Evolutionary conservation across 108 stramenopile species (phyloP).

Genomic region (Cyclotella choctawhatcheeana): DNA sequence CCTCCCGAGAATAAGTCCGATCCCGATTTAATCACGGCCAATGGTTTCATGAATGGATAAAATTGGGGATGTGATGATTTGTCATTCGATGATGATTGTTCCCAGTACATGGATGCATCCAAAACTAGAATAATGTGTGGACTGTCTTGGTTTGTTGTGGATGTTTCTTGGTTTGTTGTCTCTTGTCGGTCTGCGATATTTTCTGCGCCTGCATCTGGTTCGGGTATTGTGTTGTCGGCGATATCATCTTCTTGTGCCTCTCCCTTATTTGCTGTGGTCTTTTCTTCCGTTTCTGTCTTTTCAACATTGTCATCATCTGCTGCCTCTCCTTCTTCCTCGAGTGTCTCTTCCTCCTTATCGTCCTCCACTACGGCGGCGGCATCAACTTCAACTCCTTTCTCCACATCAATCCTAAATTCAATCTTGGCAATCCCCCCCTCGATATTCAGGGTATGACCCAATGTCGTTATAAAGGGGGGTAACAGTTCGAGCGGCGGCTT

Average conservation of each 20-base stretch:
- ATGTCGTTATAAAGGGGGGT: conserved; percentile 73
- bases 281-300: background rate
- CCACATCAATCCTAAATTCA: conserved; percentile 69
- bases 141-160: background rate
- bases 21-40: conserved; percentile 68
- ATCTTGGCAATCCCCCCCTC: conserved; percentile 75
- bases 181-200: background rate
- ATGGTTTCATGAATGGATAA: conserved; percentile 85
- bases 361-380: no score
- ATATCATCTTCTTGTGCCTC: background rate
- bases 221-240: background rate
- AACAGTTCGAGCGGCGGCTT: conserved; percentile 64
- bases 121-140: conserved; percentile 58
- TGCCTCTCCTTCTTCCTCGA: conserved; percentile 4
- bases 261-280: background rate
- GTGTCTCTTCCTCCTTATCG: conserved; percentile 1
- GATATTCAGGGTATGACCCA: conserved; percentile 74
- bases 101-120: conserved; percentile 77
- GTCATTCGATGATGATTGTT: conserved; percentile 36
- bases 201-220: background rate
- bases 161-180: background rate
- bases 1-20: conserved; percentile 59
- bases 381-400: conserved; percentile 23
- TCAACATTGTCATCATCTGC: background rate
- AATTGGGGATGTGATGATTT: conserved; percentile 42